Evolutionary conservation across 106 monocot species (phyloP), one percentile per base, ranked within the genome.

Genomic region (Triglochin maritima): DNA sequence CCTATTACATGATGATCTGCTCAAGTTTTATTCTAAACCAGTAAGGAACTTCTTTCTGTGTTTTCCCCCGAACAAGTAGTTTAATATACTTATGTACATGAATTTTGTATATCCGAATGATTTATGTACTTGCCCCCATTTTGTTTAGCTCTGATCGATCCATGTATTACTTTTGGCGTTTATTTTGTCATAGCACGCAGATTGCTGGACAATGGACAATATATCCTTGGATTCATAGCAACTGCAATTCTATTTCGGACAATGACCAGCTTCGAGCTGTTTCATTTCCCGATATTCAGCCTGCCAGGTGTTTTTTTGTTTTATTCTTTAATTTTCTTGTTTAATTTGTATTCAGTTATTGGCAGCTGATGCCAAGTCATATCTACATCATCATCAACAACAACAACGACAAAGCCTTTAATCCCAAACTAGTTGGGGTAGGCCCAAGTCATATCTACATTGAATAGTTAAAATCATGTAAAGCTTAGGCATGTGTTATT

Each of bases 1-100:
- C 95, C 17, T 96, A 96, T 80, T 96, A 96, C 66, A 96, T 91
- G 90, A 90, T 96, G 90, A 96, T 96, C 58, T 96, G 95, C 78
- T 90, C 90, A 15, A 96, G 86, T 69, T 96, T 96, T 72, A 96
- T 96, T 61, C 85, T 96, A 44, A 96, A 96, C 74, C 79, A 88
- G 95, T 96, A 96, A 77, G 95, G 63, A 55, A 45, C 10, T 46
- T 69, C 3, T 8, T n/a, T 2, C 49, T 64, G n/a, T 12, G 2
- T 4, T 4, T 5, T 64, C 16, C 17, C 15, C 47, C 9, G 47
- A n/a, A 8, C 14, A 64, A 44, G 4, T 17, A 12, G 17, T 62
- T 16, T 42, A 43, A 50, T 2, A 49, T 9, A 44, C 9, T 45
- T 11, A 17, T 29, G 9, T 15, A 59, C 15, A 57, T 9, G 5